These are phyloP conservation scores for Pezicula radicicola DNA, from an alignment of 2,329 filamentous ascomycete genomes.

Conservation along the genomic window DNA sequence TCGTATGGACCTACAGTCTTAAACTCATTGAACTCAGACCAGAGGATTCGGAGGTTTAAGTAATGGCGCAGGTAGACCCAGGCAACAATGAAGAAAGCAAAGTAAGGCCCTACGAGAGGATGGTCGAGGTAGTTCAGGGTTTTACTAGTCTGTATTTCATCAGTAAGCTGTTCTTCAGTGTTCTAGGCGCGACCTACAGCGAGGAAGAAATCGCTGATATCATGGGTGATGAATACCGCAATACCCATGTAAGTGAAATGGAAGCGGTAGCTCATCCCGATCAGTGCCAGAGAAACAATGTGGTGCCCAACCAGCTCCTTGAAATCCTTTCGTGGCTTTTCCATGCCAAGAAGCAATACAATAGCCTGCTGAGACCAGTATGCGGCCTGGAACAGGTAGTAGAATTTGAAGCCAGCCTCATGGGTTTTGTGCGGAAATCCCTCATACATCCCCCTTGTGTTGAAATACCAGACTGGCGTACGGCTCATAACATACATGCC, in stretches of 20 bases:
- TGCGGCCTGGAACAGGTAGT: slow-evolving; percentile 89
- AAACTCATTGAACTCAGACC: slow-evolving; percentile 73
- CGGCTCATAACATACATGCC: slow-evolving; percentile 88
- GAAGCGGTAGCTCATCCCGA: slow-evolving; percentile 86
- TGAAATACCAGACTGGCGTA: slow-evolving; percentile 96
- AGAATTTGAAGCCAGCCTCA: slow-evolving; percentile 83
- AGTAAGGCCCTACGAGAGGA: slow-evolving; percentile 77
- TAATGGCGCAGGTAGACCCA: slow-evolving; percentile 93
- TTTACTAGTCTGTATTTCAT: slow-evolving; percentile 69
- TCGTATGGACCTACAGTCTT: slow-evolving; percentile 70
- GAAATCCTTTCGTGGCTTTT: slow-evolving; percentile 94
- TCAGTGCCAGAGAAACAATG: slow-evolving; percentile 81
- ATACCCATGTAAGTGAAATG: slow-evolving; percentile 96
- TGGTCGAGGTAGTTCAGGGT: slow-evolving; percentile 87
- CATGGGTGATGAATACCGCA: slow-evolving; percentile 90
- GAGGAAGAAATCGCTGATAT: slow-evolving; percentile 93
- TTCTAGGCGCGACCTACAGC: slow-evolving; percentile 56
- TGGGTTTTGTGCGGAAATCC: slow-evolving; percentile 81
- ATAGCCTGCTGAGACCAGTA: slow-evolving; percentile 97
- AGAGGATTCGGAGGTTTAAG: slow-evolving; percentile 75
- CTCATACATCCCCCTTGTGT: slow-evolving; percentile 87
- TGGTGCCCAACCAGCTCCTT: slow-evolving; percentile 91
- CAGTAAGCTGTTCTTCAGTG: slow-evolving; percentile 6
- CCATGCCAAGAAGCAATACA: slow-evolving; percentile 79
- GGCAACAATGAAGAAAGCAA: slow-evolving; percentile 72